Evolutionary conservation across 495 filamentous ascomycete genomes (phyloP), one percentile per base, ranked within the genome.

Genomic region (Jackrogersella multiformis): DNA sequence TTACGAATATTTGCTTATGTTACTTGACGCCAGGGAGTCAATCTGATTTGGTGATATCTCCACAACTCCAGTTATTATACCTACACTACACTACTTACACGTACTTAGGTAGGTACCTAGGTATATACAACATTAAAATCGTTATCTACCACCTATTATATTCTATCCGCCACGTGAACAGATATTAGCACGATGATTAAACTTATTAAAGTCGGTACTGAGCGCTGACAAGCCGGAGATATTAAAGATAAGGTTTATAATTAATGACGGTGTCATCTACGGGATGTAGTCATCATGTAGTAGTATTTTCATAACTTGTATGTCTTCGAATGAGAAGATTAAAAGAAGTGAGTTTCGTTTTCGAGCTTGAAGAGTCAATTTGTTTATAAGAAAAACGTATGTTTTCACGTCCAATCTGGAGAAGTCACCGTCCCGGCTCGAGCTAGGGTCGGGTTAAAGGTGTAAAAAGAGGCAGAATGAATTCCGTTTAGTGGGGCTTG

Each of bases 201-300:
- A n/a, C n/a, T n/a, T n/a, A n/a, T n/a, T n/a, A n/a, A n/a, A n/a
- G n/a, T n/a, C n/a, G n/a, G n/a, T n/a, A n/a, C n/a, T 39, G 21
- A 44, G 10, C 24, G 35, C 35, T 44, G 52, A 20, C 66, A 61
- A 69, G 57, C 51, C 42, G 56, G 66, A 53, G 44, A 56, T 56
- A 41, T 61, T 53, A 56, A n/a, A 69, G 52, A 69, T 65, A 65
- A 61, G 52, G 60, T 64, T 61, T 56, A 64, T 32, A 35, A 56
- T 53, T 45, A 36, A 61, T 69, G 61, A 69, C 61, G 61, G 26
- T 56, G 10, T 51, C 24, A 56, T 60, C 34, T 24, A 23, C 15
- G 34, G 4, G 23, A 39, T 64, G 49, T 41, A 45, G 51, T 60
- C 21, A 23, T 45, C 35, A 30, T 49, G 48, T 24, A 45, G 16